These are phyloP conservation scores for Arabis alpina DNA, from an alignment of 345 rosid genomes.

Conservation along the genomic window DNA sequence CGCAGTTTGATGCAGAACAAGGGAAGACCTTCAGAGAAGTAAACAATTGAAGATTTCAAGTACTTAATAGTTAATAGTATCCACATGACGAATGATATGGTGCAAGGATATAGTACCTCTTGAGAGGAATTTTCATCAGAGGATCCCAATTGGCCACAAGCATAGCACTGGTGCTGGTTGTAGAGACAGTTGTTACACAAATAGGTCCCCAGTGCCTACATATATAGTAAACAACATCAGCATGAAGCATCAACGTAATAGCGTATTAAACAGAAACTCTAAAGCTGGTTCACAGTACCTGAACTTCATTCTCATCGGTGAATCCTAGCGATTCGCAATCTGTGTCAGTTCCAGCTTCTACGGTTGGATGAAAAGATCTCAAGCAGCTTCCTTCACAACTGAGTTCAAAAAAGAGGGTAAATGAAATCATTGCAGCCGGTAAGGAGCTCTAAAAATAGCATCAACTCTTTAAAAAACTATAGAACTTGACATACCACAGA, in stretches of 20 bases:
- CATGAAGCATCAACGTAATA: slow-evolving; percentile 18
- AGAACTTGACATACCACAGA: slow-evolving; percentile 52
- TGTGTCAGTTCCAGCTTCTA: slow-evolving; percentile 45
- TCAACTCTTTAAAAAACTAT: slow-evolving; percentile 10
- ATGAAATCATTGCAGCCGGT: slow-evolving; percentile 8
- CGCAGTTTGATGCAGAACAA: slow-evolving; percentile 69
- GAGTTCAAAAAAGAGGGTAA: slow-evolving; percentile 26
- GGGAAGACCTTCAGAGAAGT: slow-evolving; percentile 57
- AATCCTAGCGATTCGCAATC: slow-evolving; percentile 64
- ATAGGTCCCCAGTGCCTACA: slow-evolving; percentile 57
- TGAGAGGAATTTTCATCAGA: slow-evolving; percentile 52
- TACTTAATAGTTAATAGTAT: background rate
- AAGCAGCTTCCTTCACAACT: slow-evolving; percentile 77
- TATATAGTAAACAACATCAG: slow-evolving; percentile 24
- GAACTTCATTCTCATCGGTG: slow-evolving; percentile 44
- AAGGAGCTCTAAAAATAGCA: slow-evolving; percentile 17
- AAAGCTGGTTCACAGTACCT: slow-evolving; percentile 48
- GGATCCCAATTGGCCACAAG: slow-evolving; percentile 70
- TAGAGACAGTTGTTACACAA: slow-evolving; percentile 60
- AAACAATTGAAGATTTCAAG: slow-evolving; percentile 11
- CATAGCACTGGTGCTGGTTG: slow-evolving; percentile 70
- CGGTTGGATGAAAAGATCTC: slow-evolving; percentile 75
- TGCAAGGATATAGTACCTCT: slow-evolving; percentile 52
- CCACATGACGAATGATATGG: slow-evolving; percentile 1
- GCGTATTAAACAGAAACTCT: slow-evolving; percentile 17